phyloP scores from a whole-genome alignment of 2,329 filamentous ascomycete species.

The Xylaria sp. region DNA sequence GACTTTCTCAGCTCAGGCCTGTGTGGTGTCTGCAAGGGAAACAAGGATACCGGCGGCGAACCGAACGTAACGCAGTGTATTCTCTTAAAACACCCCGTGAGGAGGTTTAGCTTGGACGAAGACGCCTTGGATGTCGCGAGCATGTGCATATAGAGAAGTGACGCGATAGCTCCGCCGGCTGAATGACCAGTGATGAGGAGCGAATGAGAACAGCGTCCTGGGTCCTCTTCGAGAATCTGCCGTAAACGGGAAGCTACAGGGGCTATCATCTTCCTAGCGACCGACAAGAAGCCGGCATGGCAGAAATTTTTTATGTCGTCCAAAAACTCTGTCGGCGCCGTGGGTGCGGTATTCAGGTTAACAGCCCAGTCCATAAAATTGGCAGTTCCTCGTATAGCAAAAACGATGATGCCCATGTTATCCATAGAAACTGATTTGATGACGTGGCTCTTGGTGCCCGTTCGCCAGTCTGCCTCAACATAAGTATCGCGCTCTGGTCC shows the following conservation, averaged over 20 bases:
- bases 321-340: conserved; percentile 74
- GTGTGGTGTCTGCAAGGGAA: conserved; percentile 72
- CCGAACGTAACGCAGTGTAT: conserved; percentile 89
- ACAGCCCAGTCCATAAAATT: conserved; percentile 88
- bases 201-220: conserved; percentile 71
- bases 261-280: conserved; percentile 77
- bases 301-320: conserved; percentile 82
- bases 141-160: conserved; percentile 85
- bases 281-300: conserved; percentile 81
- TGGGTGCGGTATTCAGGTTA: conserved; percentile 77
- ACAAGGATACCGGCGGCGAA: conserved; percentile 78
- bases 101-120: conserved; percentile 73
- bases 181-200: conserved; percentile 88
- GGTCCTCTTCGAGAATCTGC: conserved; percentile 76
- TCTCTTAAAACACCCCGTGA: conserved; percentile 77
- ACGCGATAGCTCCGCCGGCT: conserved; percentile 84
- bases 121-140: conserved; percentile 65
- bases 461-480: conserved; percentile 75
- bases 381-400: conserved; percentile 83
- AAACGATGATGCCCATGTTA: conserved; percentile 80
- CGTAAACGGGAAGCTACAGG: conserved; percentile 77
- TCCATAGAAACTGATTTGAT: conserved; percentile 85
- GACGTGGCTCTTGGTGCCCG: conserved; percentile 83
- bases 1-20: conserved; percentile 66
- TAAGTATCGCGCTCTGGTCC: conserved; percentile 74